Percentiles rank a stretch among this genome's conserved stretches.
Evolutionary conservation across 208 protist species (phyloP).

Genomic region (Leishmania braziliensis): DNA sequence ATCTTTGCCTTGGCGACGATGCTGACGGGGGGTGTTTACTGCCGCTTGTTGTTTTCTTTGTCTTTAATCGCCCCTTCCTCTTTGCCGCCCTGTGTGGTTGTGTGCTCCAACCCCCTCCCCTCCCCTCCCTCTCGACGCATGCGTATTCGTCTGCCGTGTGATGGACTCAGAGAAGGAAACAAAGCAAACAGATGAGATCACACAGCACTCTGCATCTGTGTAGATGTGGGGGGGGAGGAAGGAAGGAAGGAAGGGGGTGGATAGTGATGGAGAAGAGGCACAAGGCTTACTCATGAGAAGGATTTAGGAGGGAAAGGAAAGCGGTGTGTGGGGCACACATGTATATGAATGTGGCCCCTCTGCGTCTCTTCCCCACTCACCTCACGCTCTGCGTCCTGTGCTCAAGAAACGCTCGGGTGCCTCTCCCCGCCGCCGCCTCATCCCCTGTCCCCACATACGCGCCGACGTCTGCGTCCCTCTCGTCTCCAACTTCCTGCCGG

Average conservation of each 20-base stretch:
- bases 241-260: background rate
- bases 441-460: background rate
- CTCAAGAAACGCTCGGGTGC: background rate
- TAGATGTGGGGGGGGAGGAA: background rate
- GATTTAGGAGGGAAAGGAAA: background rate
- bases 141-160: background rate
- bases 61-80: background rate
- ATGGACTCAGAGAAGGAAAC: background rate
- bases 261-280: background rate
- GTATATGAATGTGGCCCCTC: background rate
- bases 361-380: background rate
- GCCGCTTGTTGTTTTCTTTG: background rate
- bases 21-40: too few species aligned
- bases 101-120: background rate
- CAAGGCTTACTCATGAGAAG: background rate
- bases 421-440: background rate
- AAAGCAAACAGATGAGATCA: too few species aligned
- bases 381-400: background rate
- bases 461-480: background rate
- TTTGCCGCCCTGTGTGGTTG: too few species aligned
- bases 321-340: background rate
- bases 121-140: background rate
- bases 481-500: background rate
- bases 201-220: background rate
- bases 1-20: too few species aligned